A percentile compares a stretch with the other conserved stretches of the same genome.
Evolutionary conservation across 1,284 basidiomycete genomes (phyloP).

Genomic region (Phlebopus sp.): DNA sequence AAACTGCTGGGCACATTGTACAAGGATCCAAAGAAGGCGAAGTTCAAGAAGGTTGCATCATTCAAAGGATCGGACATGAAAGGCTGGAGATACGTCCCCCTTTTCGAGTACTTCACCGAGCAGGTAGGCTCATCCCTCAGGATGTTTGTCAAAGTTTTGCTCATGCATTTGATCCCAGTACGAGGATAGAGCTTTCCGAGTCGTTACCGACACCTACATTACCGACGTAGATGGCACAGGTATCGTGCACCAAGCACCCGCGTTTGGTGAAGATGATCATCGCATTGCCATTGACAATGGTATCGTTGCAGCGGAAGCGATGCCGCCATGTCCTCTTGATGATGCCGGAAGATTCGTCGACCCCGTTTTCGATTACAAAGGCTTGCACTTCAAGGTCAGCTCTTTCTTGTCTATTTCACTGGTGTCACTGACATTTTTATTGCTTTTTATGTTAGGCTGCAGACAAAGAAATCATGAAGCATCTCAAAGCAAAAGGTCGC

Average conservation of each 20-base stretch:
- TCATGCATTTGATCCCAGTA: constrained; percentile 48
- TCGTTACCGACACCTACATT: constrained; percentile 91
- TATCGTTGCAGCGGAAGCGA: constrained; percentile 80
- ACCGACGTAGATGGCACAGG: constrained; percentile 94
- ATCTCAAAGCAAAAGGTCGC: constrained; percentile 84
- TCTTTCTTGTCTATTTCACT: neutral
- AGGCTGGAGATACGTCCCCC: constrained; percentile 93
- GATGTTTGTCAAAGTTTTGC: neutral
- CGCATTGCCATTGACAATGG: constrained; percentile 86
- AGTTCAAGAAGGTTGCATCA: constrained; percentile 87
- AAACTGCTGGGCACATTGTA: constrained; percentile 86
- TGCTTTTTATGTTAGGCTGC: constrained; percentile 59
- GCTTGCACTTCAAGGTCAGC: constrained; percentile 86
- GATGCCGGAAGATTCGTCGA: constrained; percentile 86
- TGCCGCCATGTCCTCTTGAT: constrained; percentile 95
- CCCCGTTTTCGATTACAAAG: constrained; percentile 88
- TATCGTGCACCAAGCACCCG: constrained; percentile 98
- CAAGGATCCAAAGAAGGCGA: constrained; percentile 98
- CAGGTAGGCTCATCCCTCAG: constrained; percentile 50
- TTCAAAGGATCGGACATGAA: constrained; percentile 93
- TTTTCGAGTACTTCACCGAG: constrained; percentile 97
- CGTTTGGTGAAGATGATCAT: constrained; percentile 99
- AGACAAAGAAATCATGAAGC: constrained; percentile 93
- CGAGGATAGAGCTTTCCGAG: constrained; percentile 89
- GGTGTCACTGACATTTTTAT: constrained; percentile 2